These are phyloP conservation scores for Chrysoporthe cubensis DNA, from an alignment of 2,329 filamentous ascomycete genomes.

Conservation along the genomic window DNA sequence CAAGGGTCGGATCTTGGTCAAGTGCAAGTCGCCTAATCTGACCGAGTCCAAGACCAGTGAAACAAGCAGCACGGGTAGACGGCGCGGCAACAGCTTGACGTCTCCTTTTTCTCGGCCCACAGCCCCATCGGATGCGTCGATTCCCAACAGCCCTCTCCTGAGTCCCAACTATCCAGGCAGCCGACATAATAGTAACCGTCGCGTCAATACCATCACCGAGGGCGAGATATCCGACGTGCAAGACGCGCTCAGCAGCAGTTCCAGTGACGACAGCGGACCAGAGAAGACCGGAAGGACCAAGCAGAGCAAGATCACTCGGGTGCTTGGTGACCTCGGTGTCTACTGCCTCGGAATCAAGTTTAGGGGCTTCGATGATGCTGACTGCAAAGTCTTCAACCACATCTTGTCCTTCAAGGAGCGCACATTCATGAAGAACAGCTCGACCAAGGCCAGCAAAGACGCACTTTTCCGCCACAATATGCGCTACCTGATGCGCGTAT, in stretches of 20 bases:
- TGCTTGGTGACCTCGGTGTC: slow-evolving; percentile 84
- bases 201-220: slow-evolving; percentile 61
- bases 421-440: slow-evolving; percentile 81
- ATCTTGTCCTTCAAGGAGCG: slow-evolving; percentile 94
- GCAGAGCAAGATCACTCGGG: slow-evolving; percentile 83
- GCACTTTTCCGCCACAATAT: slow-evolving; percentile 88
- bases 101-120: slow-evolving; percentile 73
- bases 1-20: slow-evolving; percentile 83
- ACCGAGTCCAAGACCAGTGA: slow-evolving; percentile 46
- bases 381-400: slow-evolving; percentile 89
- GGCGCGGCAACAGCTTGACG: slow-evolving; percentile 72
- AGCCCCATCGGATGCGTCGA: slow-evolving; percentile 58
- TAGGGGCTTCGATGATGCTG: slow-evolving; percentile 74
- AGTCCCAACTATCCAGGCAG: slow-evolving; percentile 55
- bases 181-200: slow-evolving; percentile 53
- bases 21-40: slow-evolving; percentile 82
- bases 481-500: slow-evolving; percentile 89
- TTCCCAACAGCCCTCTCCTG: slow-evolving; percentile 60
- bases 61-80: slow-evolving; percentile 49
- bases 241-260: slow-evolving; percentile 60
- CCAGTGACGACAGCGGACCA: slow-evolving; percentile 76
- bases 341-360: slow-evolving; percentile 79
- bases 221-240: slow-evolving; percentile 52
- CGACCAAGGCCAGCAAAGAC: slow-evolving; percentile 74
- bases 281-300: slow-evolving; percentile 58